A percentile compares a stretch with the other conserved stretches of the same genome.
phyloP scores from a whole-genome alignment of 2,329 filamentous ascomycete species.

The Alternaria sp. region DNA sequence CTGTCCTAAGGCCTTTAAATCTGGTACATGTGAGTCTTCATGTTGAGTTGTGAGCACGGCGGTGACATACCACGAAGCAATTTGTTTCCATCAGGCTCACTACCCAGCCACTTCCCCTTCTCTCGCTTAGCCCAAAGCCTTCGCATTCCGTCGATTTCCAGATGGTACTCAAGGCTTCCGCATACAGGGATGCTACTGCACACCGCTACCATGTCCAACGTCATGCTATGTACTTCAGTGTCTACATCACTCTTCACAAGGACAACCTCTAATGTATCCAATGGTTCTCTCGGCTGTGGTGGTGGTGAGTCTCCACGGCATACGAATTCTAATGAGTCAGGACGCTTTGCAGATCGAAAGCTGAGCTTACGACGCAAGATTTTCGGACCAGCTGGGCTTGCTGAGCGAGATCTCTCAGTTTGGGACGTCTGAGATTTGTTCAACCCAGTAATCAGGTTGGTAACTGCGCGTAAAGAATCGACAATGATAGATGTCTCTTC shows the following conservation, averaged over 20 bases:
- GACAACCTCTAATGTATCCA: constrained; percentile 33
- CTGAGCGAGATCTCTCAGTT: constrained; percentile 5
- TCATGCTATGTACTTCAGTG: constrained; percentile 28
- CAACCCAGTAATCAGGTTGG: constrained; percentile 16
- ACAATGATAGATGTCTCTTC: constrained; percentile 27
- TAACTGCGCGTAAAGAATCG: constrained; percentile 28
- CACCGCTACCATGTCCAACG: constrained; percentile 25
- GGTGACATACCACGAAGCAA: constrained; percentile 30
- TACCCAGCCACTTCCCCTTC: constrained; percentile 30
- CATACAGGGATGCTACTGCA: constrained; percentile 32
- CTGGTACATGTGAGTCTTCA: constrained; percentile 16
- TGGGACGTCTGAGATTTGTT: background rate
- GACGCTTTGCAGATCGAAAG: constrained; percentile 11
- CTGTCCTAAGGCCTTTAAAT: constrained; percentile 22
- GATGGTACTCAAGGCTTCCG: constrained; percentile 30
- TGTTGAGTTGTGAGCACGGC: background rate
- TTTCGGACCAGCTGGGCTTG: constrained; percentile 7
- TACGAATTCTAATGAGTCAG: constrained; percentile 14
- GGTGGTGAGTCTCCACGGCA: constrained; percentile 12
- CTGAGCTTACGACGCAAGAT: constrained; percentile 16
- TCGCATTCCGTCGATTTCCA: constrained; percentile 33
- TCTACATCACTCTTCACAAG: constrained; percentile 31
- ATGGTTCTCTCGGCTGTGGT: constrained; percentile 12
- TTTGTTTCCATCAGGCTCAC: constrained; percentile 32
- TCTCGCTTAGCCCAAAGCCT: constrained; percentile 35